Conservation (phyloP, 2,329 filamentous ascomycete genomes). For the Claviceps africana region DNA sequence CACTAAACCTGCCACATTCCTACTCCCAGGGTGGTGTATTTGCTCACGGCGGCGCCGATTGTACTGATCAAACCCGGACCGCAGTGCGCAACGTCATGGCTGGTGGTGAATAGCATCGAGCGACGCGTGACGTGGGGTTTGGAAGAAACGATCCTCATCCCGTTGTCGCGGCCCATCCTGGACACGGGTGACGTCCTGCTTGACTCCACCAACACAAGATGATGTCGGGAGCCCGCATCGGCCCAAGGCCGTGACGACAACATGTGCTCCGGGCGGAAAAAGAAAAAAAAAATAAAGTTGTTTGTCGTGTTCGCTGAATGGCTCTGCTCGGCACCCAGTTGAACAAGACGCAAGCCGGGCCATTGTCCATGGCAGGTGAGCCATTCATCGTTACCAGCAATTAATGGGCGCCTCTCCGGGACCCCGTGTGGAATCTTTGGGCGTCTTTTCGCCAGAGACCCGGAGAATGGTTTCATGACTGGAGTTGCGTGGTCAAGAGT, state of each 20-base stretch:
- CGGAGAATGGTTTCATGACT: background rate
- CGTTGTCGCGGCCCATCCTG: too few species aligned
- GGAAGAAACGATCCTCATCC: background rate
- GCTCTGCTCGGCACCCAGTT: background rate
- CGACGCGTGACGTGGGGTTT: background rate
- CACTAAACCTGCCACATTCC: background rate
- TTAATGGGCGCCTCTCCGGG: background rate
- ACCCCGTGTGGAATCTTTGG: background rate
- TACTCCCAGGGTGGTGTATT: background rate
- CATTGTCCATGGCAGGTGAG: background rate
- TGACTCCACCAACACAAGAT: background rate
- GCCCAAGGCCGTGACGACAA: background rate
- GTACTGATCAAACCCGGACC: background rate
- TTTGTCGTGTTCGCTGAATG: background rate
- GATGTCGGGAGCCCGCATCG: background rate
- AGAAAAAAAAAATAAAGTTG: too few species aligned
- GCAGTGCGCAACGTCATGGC: background rate
- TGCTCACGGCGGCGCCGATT: background rate
- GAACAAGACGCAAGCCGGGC: background rate
- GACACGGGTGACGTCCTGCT: too few species aligned
- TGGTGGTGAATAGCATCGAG: background rate
- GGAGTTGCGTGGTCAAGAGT: background rate
- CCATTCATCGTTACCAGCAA: background rate
- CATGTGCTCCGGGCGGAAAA: background rate
- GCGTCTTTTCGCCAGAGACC: background rate